Conservation (phyloP, 192 early-diverging fungal species). For the Linnemannia exigua region DNA sequence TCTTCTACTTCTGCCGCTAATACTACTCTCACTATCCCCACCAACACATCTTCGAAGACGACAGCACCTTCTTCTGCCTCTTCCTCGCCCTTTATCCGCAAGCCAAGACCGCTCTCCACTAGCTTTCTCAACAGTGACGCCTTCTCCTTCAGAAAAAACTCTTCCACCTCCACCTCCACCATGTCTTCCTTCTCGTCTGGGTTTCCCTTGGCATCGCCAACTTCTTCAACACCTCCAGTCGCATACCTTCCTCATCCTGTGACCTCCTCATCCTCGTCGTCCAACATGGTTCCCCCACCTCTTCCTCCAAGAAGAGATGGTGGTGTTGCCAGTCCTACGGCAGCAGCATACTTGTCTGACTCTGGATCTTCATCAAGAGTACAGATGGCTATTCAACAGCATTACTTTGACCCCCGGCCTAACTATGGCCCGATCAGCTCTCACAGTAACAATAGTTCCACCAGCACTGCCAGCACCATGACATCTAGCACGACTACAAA, state of each 20-base stretch:
- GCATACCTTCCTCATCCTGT: not conserved
- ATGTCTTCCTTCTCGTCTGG: not conserved
- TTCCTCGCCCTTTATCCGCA: not conserved
- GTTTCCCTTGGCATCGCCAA: not conserved
- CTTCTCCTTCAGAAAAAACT: conserved; percentile 14
- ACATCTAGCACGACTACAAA: not conserved
- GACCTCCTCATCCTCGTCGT: not conserved
- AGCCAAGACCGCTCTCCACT: conserved; percentile 22
- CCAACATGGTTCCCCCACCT: not conserved
- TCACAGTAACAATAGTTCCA: conserved; percentile 3
- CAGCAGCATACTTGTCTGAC: not conserved
- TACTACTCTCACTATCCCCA: not conserved
- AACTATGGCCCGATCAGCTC: not conserved
- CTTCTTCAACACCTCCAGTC: conserved; percentile 1
- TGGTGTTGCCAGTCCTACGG: not conserved
- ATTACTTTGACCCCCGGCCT: not conserved
- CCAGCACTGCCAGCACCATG: not conserved
- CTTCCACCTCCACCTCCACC: conserved; percentile 1
- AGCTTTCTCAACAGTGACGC: conserved; percentile 13
- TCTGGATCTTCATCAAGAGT: not conserved
- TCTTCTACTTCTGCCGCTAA: conserved; percentile 6
- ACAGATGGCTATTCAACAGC: not conserved
- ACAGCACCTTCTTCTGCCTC: not conserved
- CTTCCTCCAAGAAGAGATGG: not conserved
- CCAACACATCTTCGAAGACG: not conserved